These are phyloP conservation scores for Talaromyces sp. DNA, from an alignment of 2,329 filamentous ascomycete species.

Conservation along the genomic window DNA sequence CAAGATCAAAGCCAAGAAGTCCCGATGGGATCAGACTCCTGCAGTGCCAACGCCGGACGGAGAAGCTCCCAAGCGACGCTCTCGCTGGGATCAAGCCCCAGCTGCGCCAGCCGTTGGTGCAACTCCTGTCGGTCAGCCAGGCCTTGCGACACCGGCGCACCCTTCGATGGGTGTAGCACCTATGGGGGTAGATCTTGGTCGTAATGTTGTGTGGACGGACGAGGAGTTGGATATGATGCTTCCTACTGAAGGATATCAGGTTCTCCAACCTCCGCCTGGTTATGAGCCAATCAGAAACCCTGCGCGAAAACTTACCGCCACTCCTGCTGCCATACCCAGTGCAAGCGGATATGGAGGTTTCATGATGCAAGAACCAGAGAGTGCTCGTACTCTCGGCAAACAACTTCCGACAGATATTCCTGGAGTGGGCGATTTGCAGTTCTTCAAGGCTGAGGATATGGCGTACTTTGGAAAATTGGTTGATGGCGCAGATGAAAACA, in stretches of 20 bases:
- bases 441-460: constrained; percentile 99
- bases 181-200: constrained; percentile 77
- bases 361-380: constrained; percentile 96
- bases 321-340: constrained; percentile 61
- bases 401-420: constrained; percentile 93
- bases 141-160: constrained; percentile 75
- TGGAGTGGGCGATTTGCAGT: constrained; percentile 91
- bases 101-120: constrained; percentile 68
- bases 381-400: constrained; percentile 76
- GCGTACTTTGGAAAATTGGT: constrained; percentile 97
- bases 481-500: constrained; percentile 87
- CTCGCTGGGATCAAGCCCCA: constrained; percentile 89
- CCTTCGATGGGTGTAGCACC: constrained; percentile 61
- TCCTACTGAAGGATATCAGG: constrained; percentile 87
- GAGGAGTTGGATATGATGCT: constrained; percentile 92
- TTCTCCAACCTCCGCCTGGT: constrained; percentile 83
- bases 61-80: constrained; percentile 65
- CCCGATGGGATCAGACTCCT: constrained; percentile 83
- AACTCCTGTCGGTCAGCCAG: constrained; percentile 69
- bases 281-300: constrained; percentile 81
- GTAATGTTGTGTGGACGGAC: constrained; percentile 81
- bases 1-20: constrained; percentile 67
- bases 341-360: constrained; percentile 71
- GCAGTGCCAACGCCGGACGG: constrained; percentile 57
- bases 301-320: constrained; percentile 70